These are phyloP conservation scores for Tetragonia tetragonoides DNA, from an alignment of 148 eudicot species.

Conservation along the genomic window DNA sequence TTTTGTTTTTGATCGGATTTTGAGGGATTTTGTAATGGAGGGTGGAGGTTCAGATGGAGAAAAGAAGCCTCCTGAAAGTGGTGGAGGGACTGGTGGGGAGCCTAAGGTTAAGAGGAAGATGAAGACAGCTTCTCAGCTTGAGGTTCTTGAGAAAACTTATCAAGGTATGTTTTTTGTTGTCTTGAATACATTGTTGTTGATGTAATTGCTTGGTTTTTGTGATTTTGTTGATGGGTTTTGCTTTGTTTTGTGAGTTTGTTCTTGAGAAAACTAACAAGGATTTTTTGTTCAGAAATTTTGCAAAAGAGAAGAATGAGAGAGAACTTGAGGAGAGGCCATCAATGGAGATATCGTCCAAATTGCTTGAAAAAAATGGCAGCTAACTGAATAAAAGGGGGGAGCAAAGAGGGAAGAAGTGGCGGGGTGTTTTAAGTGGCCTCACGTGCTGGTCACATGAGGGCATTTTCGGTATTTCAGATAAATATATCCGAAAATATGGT, in stretches of 20 bases:
- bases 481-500: too few relatives aligned
- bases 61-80: conserved; percentile 45
- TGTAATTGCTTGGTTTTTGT: background rate
- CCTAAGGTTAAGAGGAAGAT: conserved; percentile 72
- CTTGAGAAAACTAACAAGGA: too few relatives aligned
- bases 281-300: too few relatives aligned
- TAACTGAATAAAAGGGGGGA: too few relatives aligned
- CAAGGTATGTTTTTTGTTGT: conserved; percentile 42
- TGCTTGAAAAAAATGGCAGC: too few relatives aligned
- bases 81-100: conserved; percentile 40
- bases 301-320: too few relatives aligned
- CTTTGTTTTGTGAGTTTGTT: background rate
- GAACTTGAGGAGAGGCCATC: too few relatives aligned
- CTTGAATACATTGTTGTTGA: background rate
- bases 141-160: conserved; percentile 75
- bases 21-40: conserved; percentile 34
- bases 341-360: too few relatives aligned
- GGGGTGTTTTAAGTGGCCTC: too few relatives aligned
- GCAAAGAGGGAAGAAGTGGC: too few relatives aligned
- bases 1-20: conserved; percentile 13
- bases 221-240: conserved; percentile 11
- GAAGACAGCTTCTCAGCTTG: conserved; percentile 86
- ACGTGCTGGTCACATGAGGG: too few relatives aligned
- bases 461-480: too few relatives aligned
- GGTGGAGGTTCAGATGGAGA: conserved; percentile 52